Percentiles rank a stretch among this genome's conserved stretches.
These are phyloP conservation scores for Lactifluus hygrophoroides DNA, from an alignment of 768 basidiomycete genomes.

Conservation along the genomic window DNA sequence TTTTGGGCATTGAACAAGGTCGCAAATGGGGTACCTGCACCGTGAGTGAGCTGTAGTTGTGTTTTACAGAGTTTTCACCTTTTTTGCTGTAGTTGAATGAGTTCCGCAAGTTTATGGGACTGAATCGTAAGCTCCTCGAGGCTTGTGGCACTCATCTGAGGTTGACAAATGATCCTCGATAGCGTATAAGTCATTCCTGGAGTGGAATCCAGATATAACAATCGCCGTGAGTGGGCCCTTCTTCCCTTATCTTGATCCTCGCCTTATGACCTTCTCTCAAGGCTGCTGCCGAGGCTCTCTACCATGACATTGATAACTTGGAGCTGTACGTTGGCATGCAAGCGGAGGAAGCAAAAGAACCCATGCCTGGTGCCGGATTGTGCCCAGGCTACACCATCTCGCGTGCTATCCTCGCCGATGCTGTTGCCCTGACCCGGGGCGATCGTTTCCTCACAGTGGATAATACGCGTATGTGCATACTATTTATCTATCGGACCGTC, in stretches of 20 bases:
- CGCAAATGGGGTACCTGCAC: slow-evolving; percentile 67
- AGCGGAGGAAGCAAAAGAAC: slow-evolving; percentile 61
- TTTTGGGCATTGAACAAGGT: slow-evolving; percentile 59
- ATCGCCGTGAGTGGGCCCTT: slow-evolving; percentile 20
- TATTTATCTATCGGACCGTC: background rate
- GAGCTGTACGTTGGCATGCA: slow-evolving; percentile 53
- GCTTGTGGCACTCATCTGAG: background rate
- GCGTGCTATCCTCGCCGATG: slow-evolving; percentile 75
- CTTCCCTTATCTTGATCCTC: background rate
- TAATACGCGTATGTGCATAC: slow-evolving; percentile 52
- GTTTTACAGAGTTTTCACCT: background rate
- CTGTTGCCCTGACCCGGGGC: slow-evolving; percentile 65
- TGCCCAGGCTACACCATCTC: slow-evolving; percentile 82
- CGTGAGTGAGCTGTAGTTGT: slow-evolving; percentile 30
- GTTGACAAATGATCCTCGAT: background rate
- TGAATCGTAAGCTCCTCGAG: slow-evolving; percentile 41
- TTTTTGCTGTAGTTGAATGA: slow-evolving; percentile 18
- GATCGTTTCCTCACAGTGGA: slow-evolving; percentile 75
- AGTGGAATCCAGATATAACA: slow-evolving; percentile 31
- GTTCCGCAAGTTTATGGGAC: slow-evolving; percentile 49
- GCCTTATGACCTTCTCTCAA: slow-evolving; percentile 23
- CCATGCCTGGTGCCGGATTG: slow-evolving; percentile 60
- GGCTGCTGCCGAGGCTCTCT: slow-evolving; percentile 56
- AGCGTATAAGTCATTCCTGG: slow-evolving; percentile 22
- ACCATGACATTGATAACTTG: slow-evolving; percentile 66